Evolutionary conservation across 306 rosid genomes (phyloP).

Genomic region (Cercis canadensis): DNA sequence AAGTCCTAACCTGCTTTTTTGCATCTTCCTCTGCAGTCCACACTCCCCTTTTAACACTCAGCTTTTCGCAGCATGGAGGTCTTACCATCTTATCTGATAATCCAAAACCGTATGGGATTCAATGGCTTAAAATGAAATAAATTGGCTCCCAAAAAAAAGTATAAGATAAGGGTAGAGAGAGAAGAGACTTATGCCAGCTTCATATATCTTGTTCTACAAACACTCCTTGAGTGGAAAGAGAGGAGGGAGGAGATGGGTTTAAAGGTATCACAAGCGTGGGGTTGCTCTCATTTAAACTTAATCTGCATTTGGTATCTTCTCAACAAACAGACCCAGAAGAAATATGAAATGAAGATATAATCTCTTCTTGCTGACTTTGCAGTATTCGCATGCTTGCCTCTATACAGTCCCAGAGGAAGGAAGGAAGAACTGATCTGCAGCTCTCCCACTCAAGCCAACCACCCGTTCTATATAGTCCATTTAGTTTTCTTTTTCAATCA

Average conservation of each 20-base stretch:
- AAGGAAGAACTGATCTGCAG: too few relatives aligned
- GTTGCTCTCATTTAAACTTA: conserved; percentile 57
- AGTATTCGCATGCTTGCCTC: too few relatives aligned
- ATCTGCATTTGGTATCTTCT: too few relatives aligned
- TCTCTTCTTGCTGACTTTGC: too few relatives aligned
- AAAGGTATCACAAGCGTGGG: conserved; percentile 60
- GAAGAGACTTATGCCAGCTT: conserved; percentile 10
- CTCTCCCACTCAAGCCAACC: too few relatives aligned
- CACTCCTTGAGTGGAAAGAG: conserved; percentile 51
- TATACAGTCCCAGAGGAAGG: too few relatives aligned
- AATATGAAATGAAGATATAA: too few relatives aligned
- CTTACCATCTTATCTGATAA: conserved; percentile 61
- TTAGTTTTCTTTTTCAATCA: too few relatives aligned
- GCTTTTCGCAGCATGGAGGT: conserved; percentile 62
- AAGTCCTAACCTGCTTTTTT: conserved; percentile 64
- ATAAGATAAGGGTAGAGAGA: conserved; percentile 15
- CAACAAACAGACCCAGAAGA: too few relatives aligned
- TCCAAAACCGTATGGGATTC: conserved; percentile 32
- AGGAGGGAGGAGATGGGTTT: conserved; percentile 48
- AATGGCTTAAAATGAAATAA: conserved; percentile 34
- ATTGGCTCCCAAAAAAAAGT: conserved; percentile 5
- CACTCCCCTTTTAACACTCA: conserved; percentile 54
- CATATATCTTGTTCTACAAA: conserved; percentile 37
- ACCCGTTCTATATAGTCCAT: too few relatives aligned
- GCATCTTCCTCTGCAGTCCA: conserved; percentile 70